Percentiles rank a stretch among this genome's conserved stretches.
phyloP scores from a whole-genome alignment of 352 stramenopile species.

The Phytophthora fragariaefolia region DNA sequence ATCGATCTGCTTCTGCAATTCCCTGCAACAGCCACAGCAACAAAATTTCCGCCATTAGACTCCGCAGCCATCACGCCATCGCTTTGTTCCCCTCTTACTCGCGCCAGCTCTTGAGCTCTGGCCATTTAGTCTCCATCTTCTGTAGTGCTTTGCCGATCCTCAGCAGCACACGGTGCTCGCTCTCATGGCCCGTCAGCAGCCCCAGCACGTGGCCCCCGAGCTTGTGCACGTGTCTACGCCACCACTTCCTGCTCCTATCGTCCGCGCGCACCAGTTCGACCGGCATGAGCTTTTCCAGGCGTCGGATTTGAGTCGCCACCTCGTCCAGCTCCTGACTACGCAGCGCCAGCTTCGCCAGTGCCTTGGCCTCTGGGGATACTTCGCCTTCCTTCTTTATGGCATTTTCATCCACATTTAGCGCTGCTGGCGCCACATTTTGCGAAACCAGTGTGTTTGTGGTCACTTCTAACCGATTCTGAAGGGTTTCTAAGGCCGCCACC shows the following conservation, averaged over 20 bases:
- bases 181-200: conserved; percentile 7
- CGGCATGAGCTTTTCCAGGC: conserved; percentile 32
- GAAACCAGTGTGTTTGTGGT: conserved; percentile 18
- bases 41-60: no score
- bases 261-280: conserved; percentile 3
- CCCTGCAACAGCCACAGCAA: no score
- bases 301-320: conserved; percentile 4
- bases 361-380: conserved; percentile 18
- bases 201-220: conserved; percentile 17
- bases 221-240: conserved; percentile 34
- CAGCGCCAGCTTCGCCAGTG: conserved; percentile 22
- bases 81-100: no score
- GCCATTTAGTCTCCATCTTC: conserved; percentile 32
- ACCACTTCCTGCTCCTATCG: conserved; percentile 35
- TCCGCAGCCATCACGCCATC: no score
- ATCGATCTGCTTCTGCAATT: conserved; percentile 21
- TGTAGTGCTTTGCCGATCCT: conserved; percentile 19
- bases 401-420: conserved; percentile 9
- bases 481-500: conserved; percentile 43
- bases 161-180: not conserved
- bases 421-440: conserved; percentile 3
- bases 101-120: conserved; percentile 25
- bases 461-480: conserved; percentile 31
- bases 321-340: conserved; percentile 17
- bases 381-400: not conserved